These are phyloP conservation scores for Xylariomycetidae sp. DNA, from an alignment of 2,329 filamentous ascomycete genomes.

Conservation along the genomic window DNA sequence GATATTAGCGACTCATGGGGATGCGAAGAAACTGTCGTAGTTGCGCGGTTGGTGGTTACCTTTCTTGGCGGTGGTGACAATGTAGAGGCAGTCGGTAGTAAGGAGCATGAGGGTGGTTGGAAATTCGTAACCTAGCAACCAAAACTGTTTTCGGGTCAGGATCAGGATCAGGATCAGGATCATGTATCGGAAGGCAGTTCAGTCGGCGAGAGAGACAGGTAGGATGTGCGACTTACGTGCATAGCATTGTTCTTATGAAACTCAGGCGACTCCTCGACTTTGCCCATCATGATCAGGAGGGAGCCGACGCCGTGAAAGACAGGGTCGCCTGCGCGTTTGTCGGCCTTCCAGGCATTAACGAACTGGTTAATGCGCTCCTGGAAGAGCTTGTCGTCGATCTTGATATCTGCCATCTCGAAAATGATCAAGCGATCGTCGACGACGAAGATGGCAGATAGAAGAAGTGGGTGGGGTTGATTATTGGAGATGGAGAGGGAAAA, in stretches of 20 bases:
- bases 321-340: slow-evolving; percentile 82
- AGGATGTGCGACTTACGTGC: slow-evolving; percentile 76
- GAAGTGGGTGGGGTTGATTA: slow-evolving; percentile 3
- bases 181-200: no score
- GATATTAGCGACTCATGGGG: slow-evolving; percentile 26
- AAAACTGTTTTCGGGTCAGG: slow-evolving; percentile 62
- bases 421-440: slow-evolving; percentile 19
- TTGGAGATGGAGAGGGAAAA: slow-evolving; percentile 5
- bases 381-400: slow-evolving; percentile 90
- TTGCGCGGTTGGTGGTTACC: slow-evolving; percentile 45
- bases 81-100: slow-evolving; percentile 80
- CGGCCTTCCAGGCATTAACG: slow-evolving; percentile 89
- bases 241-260: slow-evolving; percentile 97
- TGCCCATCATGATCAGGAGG: slow-evolving; percentile 88
- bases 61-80: slow-evolving; percentile 96
- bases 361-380: slow-evolving; percentile 88
- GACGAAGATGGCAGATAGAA: slow-evolving; percentile 21
- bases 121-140: slow-evolving; percentile 98
- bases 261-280: slow-evolving; percentile 80
- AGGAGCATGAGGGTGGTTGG: slow-evolving; percentile 92
- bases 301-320: slow-evolving; percentile 83
- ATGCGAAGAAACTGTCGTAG: background rate
- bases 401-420: slow-evolving; percentile 70
- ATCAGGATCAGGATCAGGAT: background rate
- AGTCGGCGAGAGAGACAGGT: no score